These are phyloP conservation scores for Calonectria naviculata DNA, from an alignment of 2,329 filamentous ascomycete genomes.

Conservation along the genomic window DNA sequence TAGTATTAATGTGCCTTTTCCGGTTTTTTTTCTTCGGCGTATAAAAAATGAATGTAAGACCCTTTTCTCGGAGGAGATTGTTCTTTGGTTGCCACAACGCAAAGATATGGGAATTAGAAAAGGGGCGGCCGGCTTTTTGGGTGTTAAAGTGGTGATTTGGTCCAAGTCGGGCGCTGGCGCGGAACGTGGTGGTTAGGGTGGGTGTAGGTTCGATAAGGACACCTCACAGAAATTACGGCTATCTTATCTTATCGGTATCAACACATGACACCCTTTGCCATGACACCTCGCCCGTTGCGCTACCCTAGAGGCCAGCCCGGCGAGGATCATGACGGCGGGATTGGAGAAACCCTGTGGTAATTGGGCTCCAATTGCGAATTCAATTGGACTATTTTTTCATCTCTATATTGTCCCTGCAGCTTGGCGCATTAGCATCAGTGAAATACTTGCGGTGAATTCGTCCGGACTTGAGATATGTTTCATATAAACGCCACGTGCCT, in stretches of 20 bases:
- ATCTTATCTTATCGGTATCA: conserved; percentile 49
- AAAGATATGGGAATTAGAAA: background rate
- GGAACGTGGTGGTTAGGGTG: conserved; percentile 4
- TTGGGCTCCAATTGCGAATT: background rate
- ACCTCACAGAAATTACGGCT: conserved; percentile 41
- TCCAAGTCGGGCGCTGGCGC: background rate
- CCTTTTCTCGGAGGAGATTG: background rate
- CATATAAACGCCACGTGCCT: conserved; percentile 6
- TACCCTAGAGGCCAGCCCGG: conserved; percentile 30
- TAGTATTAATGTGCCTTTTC: too few relatives aligned
- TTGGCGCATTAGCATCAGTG: background rate
- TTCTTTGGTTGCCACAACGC: background rate
- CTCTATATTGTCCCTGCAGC: background rate
- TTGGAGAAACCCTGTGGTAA: background rate
- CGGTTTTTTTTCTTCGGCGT: background rate
- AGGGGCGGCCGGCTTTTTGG: background rate
- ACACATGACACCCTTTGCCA: conserved; percentile 45
- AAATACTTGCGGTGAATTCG: background rate
- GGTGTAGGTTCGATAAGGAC: conserved; percentile 41
- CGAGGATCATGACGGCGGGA: background rate
- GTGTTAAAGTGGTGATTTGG: conserved; percentile 17
- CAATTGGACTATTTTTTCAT: background rate
- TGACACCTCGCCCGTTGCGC: background rate
- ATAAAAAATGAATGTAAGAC: background rate
- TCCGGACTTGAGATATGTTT: background rate